Percentiles rank a stretch among this genome's conserved stretches.
phyloP scores from a whole-genome alignment of 305 asterid species.

The Solanum hybrid region DNA sequence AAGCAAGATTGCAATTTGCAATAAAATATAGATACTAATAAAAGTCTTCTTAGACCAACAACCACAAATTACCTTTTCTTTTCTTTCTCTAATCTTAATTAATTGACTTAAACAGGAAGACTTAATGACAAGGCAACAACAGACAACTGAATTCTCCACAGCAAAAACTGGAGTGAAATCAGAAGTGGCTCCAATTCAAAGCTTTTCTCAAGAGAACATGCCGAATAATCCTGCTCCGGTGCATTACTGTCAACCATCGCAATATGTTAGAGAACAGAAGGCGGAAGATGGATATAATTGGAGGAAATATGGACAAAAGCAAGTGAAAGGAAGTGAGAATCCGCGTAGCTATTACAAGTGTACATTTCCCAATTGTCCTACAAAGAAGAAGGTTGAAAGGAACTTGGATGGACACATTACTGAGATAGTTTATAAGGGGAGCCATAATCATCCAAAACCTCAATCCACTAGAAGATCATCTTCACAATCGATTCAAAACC shows the following conservation, averaged over 20 bases:
- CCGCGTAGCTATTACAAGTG: conserved; percentile 90
- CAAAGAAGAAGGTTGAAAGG: conserved; percentile 84
- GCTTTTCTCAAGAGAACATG: conserved; percentile 27
- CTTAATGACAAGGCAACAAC: conserved; percentile 27
- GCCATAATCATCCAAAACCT: conserved; percentile 83
- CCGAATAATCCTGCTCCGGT: conserved; percentile 17
- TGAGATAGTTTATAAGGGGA: conserved; percentile 85
- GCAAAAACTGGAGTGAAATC: conserved; percentile 17
- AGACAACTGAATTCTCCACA: conserved; percentile 15
- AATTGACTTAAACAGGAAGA: conserved; percentile 31
- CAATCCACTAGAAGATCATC: conserved; percentile 56
- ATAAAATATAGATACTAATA: neutral
- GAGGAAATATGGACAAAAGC: conserved; percentile 88
- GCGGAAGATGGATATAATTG: conserved; percentile 87
- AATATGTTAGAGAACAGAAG: conserved; percentile 46
- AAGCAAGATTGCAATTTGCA: conserved; percentile 1
- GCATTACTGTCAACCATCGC: conserved; percentile 28
- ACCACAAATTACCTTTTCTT: neutral
- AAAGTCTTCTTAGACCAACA: neutral
- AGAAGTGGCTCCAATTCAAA: conserved; percentile 21
- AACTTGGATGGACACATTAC: conserved; percentile 77
- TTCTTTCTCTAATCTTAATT: neutral
- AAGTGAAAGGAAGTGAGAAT: conserved; percentile 85
- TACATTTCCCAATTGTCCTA: conserved; percentile 66
- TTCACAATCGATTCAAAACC: conserved; percentile 36